A percentile compares a stretch with the other conserved stretches of the same genome.
Conservation (phyloP, 1,284 basidiomycete species). For the Rhodotorula sp. region DNA sequence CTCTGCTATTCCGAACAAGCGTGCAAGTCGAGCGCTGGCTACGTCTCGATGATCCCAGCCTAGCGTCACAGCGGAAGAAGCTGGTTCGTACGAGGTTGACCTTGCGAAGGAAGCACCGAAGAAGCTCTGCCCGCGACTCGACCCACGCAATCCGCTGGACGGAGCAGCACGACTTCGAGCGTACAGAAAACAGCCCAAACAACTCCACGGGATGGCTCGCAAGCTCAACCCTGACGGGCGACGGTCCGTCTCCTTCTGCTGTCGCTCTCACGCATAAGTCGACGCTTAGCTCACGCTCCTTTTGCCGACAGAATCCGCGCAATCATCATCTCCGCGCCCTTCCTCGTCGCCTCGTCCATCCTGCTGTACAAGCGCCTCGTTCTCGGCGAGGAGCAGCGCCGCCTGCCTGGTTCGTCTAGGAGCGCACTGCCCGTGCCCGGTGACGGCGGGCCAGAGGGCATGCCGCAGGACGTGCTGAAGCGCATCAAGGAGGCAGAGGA, state of each 20-base stretch:
- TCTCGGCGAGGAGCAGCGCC: constrained; percentile 38
- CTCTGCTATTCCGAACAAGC: too few species aligned
- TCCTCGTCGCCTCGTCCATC: constrained; percentile 36
- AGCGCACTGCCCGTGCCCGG: not conserved
- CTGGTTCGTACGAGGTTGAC: too few species aligned
- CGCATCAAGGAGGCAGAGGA: constrained; percentile 13
- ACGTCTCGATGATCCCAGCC: too few species aligned
- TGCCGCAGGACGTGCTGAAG: constrained; percentile 16
- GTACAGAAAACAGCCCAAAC: not conserved
- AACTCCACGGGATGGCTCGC: not conserved
- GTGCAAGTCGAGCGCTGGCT: too few species aligned
- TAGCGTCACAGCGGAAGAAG: too few species aligned
- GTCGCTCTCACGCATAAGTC: not conserved
- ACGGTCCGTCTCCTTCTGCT: not conserved
- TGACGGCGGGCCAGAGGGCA: not conserved
- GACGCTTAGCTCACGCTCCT: too few species aligned
- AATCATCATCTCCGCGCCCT: constrained; percentile 39
- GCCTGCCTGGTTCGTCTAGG: constrained; percentile 8
- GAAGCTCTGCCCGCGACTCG: too few species aligned
- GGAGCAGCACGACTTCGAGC: not conserved
- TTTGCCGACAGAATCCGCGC: constrained; percentile 26
- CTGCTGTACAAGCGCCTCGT: constrained; percentile 40
- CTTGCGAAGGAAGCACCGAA: too few species aligned
- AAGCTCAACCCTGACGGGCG: constrained; percentile 24
- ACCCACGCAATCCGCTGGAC: too few species aligned